phyloP scores from a whole-genome alignment of 805 yeast species.

The Cyberlindnera saturnus region DNA sequence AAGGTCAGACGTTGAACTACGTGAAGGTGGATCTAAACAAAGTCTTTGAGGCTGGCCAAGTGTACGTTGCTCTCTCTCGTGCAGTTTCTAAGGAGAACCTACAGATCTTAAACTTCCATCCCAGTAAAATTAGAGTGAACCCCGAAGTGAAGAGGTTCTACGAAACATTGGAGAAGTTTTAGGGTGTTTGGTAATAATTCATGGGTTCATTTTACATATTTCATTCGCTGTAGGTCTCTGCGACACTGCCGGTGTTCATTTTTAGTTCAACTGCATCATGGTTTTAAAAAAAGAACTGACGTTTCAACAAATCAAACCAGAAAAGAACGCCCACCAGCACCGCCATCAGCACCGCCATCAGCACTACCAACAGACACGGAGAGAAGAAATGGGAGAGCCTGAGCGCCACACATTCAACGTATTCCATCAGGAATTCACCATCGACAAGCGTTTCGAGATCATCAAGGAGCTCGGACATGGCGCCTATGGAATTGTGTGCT shows the following conservation, averaged over 20 bases:
- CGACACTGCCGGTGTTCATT: no score
- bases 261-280: no score
- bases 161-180: conserved; percentile 30
- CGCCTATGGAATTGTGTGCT: conserved; percentile 95
- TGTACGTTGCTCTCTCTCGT: conserved; percentile 76
- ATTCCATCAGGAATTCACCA: conserved; percentile 86
- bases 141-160: conserved; percentile 59
- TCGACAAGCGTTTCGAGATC: conserved; percentile 82
- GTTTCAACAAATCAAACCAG: background rate
- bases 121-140: conserved; percentile 51
- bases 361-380: background rate
- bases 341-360: background rate
- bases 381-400: conserved; percentile 21
- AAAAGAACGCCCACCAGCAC: background rate
- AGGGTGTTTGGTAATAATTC: background rate
- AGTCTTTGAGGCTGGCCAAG: conserved; percentile 78
- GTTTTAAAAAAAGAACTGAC: background rate
- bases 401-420: conserved; percentile 53
- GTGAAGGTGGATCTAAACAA: conserved; percentile 62
- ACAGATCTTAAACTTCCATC: conserved; percentile 61
- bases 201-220: background rate
- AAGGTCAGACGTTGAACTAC: conserved; percentile 73
- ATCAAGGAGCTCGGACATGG: conserved; percentile 96
- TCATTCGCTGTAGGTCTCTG: no score
- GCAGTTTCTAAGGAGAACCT: conserved; percentile 62